A percentile compares a stretch with the other conserved stretches of the same genome.
These are phyloP conservation scores for Xenoacremonium recifei DNA, from an alignment of 2,329 filamentous ascomycete genomes.

Conservation along the genomic window DNA sequence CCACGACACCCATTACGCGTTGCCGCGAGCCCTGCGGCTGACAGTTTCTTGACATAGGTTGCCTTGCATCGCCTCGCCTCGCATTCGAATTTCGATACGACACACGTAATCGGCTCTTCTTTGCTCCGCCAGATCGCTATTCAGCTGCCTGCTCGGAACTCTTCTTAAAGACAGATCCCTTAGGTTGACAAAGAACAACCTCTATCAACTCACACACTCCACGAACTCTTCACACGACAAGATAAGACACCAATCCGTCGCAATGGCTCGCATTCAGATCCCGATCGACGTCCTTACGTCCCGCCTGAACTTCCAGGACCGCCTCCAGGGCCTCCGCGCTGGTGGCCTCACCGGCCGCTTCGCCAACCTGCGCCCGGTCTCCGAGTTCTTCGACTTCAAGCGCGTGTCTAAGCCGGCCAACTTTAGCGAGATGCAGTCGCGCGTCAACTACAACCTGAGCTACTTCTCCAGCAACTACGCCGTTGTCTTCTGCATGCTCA, in stretches of 20 bases:
- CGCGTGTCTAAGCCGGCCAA: slow-evolving; percentile 90
- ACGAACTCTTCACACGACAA: slow-evolving; percentile 10
- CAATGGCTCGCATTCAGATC: slow-evolving; percentile 87
- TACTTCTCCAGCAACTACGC: slow-evolving; percentile 99
- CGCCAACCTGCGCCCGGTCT: slow-evolving; percentile 85
- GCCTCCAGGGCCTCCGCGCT: slow-evolving; percentile 79
- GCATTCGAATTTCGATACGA: not conserved
- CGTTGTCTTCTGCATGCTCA: slow-evolving; percentile 89
- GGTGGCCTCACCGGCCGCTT: slow-evolving; percentile 81
- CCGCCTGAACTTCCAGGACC: slow-evolving; percentile 79
- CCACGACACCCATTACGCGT: not conserved
- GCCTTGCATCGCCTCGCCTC: not conserved
- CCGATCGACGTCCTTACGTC: slow-evolving; percentile 90
- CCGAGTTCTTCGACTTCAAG: slow-evolving; percentile 96
- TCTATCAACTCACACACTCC: slow-evolving; percentile 7
- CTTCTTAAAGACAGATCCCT: not conserved
- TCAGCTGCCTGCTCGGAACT: not conserved
- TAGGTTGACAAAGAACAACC: too few species aligned
- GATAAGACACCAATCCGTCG: too few species aligned
- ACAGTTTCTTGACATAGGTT: not conserved
- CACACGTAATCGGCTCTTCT: not conserved
- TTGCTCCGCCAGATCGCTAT: not conserved
- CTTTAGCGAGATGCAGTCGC: slow-evolving; percentile 84
- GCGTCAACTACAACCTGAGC: slow-evolving; percentile 94
- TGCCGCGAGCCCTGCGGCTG: not conserved